These are phyloP conservation scores for Carex littledalei DNA, from an alignment of 176 grass and related monocot species.

Conservation along the genomic window DNA sequence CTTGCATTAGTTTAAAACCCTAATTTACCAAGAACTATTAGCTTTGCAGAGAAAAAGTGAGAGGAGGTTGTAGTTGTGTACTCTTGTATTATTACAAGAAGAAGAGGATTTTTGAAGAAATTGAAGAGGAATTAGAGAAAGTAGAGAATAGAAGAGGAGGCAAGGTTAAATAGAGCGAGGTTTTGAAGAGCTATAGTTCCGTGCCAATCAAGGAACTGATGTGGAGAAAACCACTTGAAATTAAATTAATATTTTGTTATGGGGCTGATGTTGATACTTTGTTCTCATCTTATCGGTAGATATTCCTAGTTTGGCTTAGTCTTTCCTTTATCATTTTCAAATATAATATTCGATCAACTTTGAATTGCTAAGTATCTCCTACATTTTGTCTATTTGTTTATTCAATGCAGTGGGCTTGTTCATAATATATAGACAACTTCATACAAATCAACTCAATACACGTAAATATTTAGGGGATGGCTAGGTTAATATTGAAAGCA, in stretches of 20 bases:
- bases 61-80: not conserved
- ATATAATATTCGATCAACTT: constrained; percentile 3
- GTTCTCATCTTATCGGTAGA: constrained; percentile 6
- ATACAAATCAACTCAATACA: not conserved
- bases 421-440: not conserved
- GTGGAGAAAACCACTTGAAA: not conserved
- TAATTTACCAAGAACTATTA: not conserved
- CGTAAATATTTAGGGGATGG: not conserved
- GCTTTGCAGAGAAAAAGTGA: not conserved
- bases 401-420: not conserved
- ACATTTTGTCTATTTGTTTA: not conserved
- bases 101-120: not conserved
- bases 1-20: not conserved
- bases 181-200: not conserved
- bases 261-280: not conserved
- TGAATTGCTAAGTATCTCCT: constrained; percentile 4
- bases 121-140: constrained; percentile 1
- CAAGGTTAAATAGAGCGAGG: not conserved
- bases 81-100: not conserved
- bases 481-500: not conserved
- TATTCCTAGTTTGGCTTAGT: constrained; percentile 12
- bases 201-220: constrained; percentile 21
- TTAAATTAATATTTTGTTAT: constrained; percentile 8
- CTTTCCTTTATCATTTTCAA: not conserved
- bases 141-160: not conserved